These are phyloP conservation scores for Boletus sp. DNA, from an alignment of 768 basidiomycete species.

Conservation along the genomic window DNA sequence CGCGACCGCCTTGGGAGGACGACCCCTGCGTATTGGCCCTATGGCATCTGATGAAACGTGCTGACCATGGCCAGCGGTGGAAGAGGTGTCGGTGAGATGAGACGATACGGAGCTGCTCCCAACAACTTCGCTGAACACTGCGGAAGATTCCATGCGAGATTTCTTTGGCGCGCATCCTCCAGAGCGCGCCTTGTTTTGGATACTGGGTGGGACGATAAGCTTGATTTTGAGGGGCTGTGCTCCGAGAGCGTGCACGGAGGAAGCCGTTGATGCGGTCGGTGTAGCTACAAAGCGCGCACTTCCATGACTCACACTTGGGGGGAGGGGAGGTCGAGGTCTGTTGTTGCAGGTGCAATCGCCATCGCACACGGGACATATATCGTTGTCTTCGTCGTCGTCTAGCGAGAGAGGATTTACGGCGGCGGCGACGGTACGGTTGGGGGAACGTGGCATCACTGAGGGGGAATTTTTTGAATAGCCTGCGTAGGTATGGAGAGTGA, in stretches of 20 bases:
- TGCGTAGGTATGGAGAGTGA: conserved; percentile 23
- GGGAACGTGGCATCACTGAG: conserved; percentile 65
- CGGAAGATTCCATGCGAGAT: conserved; percentile 24
- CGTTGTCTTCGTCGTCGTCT: conserved; percentile 76
- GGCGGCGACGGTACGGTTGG: conserved; percentile 62
- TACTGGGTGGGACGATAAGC: conserved; percentile 58
- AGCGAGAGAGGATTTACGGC: conserved; percentile 33
- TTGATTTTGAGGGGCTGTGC: conserved; percentile 61
- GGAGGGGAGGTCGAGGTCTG: conserved; percentile 35
- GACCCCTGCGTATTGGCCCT: conserved; percentile 49
- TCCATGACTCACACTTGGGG: conserved; percentile 32
- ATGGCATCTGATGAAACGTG: conserved; percentile 10
- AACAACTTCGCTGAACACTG: conserved; percentile 41
- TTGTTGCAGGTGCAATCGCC: conserved; percentile 78
- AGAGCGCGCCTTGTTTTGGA: conserved; percentile 44
- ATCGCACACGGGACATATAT: conserved; percentile 90
- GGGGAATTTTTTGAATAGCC: conserved; percentile 48
- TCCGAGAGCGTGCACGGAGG: conserved; percentile 29
- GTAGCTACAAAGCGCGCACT: conserved; percentile 37
- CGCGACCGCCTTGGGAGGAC: conserved; percentile 49
- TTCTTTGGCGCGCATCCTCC: conserved; percentile 28
- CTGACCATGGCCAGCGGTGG: conserved; percentile 29
- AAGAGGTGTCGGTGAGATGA: conserved; percentile 15
- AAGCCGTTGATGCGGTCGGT: conserved; percentile 36
- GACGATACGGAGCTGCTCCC: conserved; percentile 16